Evolutionary conservation across 495 filamentous ascomycete genomes (phyloP), one percentile per base, ranked within the genome.

Genomic region (Xylaria flabelliformis): DNA sequence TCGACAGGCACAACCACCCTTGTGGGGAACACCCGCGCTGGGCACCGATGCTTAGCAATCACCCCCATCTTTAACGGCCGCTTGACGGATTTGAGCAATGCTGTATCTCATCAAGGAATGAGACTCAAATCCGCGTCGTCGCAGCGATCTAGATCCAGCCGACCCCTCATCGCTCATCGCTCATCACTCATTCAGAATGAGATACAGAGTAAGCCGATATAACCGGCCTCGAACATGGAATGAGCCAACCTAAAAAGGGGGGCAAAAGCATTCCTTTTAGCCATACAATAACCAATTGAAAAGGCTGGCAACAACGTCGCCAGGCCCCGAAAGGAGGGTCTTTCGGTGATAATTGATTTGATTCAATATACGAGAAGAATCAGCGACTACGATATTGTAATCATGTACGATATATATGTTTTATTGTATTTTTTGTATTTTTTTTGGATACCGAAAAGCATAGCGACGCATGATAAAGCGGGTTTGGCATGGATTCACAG

Each of bases 381-480:
- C 53, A 56, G 2, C 53, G 9, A 56, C 26, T 56, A 32, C 53
- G 53, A 32, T 32, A 13, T 56, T 56, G 26, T 56, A 56, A 56
- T 56, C 53, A 56, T 56, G 53, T 56, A 61, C 32, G 58, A 61
- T 61, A 61, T 39, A 17, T 34, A 34, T 61, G 29, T 39, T 61
- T 61, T 10, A 4, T 13, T 12, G 10, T 61, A 39, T 13, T 13
- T 12, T n/a, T 61, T 13, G 58, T n/a, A n/a, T n/a, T n/a, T n/a
- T n/a, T n/a, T 61, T 61, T 13, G 58, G 58, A 61, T 19, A 61
- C 2, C 58, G 17, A 29, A 61, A 61, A 61, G 67, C 67, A 69
- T 69, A 69, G 67, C 67, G 67, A 50, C 67, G 67, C 55, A 44
- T 69, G 55, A 62, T 62, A 62, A 69, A 61, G 62, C 42, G 42